Evolutionary conservation across 257 asterid genomes (phyloP).

Genomic region (Striga asiatica): DNA sequence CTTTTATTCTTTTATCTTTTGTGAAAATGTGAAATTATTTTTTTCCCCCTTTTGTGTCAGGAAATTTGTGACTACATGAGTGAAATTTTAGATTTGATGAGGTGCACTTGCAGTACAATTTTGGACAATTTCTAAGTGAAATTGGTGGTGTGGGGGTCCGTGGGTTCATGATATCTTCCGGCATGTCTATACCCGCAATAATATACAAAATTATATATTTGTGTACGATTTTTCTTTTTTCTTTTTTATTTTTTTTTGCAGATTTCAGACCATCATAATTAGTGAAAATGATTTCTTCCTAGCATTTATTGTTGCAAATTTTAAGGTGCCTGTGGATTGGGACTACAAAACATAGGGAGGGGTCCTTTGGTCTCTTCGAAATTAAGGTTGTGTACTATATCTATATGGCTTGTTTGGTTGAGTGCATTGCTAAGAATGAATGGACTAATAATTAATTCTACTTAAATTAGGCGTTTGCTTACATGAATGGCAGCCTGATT

Average conservation of each 20-base stretch:
- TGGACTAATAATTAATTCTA: no score
- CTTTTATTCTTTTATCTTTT: background rate
- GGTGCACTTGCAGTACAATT: conserved; percentile 6
- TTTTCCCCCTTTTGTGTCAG: background rate
- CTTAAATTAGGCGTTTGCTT: no score
- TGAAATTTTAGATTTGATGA: conserved; percentile 16
- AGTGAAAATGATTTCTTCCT: background rate
- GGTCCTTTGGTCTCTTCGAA: no score
- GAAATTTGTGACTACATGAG: conserved; percentile 1
- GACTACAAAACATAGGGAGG: no score
- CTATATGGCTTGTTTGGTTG: no score
- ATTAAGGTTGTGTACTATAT: no score
- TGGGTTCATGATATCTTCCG: background rate
- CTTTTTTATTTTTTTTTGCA: no score
- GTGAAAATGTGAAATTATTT: no score
- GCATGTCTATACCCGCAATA: background rate
- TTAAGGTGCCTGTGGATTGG: no score
- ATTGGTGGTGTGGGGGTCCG: conserved; percentile 2
- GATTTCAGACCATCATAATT: background rate
- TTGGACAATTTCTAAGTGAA: background rate
- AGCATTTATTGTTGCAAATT: background rate
- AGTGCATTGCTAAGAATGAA: no score
- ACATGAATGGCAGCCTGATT: no score
- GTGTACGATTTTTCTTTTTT: background rate
- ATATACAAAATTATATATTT: background rate